Percentiles rank a stretch among this genome's conserved stretches.
These are phyloP conservation scores for Fusarium nurragi DNA, from an alignment of 2,329 filamentous ascomycete species.

Conservation along the genomic window DNA sequence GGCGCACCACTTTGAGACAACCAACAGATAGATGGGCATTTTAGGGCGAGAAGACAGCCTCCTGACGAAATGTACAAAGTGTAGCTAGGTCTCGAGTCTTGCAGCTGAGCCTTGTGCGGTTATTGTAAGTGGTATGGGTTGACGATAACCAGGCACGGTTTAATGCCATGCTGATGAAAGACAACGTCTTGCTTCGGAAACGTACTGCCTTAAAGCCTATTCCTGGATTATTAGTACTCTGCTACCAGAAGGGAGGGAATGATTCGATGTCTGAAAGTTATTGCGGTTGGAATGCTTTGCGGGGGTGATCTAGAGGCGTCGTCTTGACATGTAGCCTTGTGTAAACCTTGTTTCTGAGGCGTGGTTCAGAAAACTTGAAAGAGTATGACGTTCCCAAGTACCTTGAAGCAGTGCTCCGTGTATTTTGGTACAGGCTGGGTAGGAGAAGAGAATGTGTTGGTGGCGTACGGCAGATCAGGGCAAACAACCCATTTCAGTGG, in stretches of 20 bases:
- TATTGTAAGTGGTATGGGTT: slow-evolving; percentile 4
- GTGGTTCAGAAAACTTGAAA: background rate
- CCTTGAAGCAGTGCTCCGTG: slow-evolving; percentile 1
- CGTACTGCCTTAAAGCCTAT: background rate
- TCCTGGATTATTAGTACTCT: background rate
- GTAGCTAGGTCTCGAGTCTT: background rate
- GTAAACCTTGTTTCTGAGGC: background rate
- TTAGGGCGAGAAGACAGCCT: slow-evolving; percentile 3
- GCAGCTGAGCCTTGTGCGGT: background rate
- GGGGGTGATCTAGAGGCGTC: background rate
- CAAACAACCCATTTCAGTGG: slow-evolving; percentile 18
- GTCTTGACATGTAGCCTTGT: slow-evolving; percentile 9
- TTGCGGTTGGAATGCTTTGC: slow-evolving; percentile 20
- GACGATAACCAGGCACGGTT: background rate
- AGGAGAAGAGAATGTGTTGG: slow-evolving; percentile 15
- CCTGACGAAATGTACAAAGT: background rate
- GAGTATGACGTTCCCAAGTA: slow-evolving; percentile 5
- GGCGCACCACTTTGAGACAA: slow-evolving; percentile 17
- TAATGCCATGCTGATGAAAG: background rate
- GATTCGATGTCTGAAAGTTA: slow-evolving; percentile 6
- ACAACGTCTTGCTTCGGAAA: slow-evolving; percentile 8
- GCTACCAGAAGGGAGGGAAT: background rate
- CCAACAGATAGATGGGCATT: slow-evolving; percentile 19
- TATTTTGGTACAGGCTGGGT: background rate
- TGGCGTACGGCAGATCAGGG: slow-evolving; percentile 25